phyloP scores from a whole-genome alignment of 495 filamentous ascomycete genomes.

The Daldinia caldariorum region DNA sequence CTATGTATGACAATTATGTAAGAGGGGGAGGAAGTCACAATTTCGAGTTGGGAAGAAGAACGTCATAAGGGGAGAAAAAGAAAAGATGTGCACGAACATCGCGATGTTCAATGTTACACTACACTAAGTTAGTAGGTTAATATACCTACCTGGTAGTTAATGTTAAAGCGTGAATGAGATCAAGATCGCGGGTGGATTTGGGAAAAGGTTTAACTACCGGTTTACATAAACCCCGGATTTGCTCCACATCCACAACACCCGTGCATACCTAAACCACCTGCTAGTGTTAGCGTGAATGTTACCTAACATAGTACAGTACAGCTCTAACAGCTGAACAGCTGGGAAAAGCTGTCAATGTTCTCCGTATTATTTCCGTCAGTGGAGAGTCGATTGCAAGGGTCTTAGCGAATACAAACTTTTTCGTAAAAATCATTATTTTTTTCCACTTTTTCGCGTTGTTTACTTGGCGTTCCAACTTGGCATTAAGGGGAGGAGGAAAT shows the following conservation, averaged over 20 bases:
- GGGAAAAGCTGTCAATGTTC: background rate
- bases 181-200: slow-evolving; percentile 11
- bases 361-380: slow-evolving; percentile 5
- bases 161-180: slow-evolving; percentile 13
- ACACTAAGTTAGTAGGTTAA: background rate
- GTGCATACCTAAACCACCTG: background rate
- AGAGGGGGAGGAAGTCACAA: slow-evolving; percentile 8
- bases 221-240: slow-evolving; percentile 13
- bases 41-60: slow-evolving; percentile 12
- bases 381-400: slow-evolving; percentile 12
- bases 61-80: background rate
- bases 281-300: too few relatives aligned
- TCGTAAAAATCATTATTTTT: too few relatives aligned
- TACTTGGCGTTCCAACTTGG: slow-evolving; percentile 1
- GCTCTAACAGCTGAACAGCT: slow-evolving; percentile 11
- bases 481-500: background rate
- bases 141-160: background rate
- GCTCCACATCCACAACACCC: slow-evolving; percentile 3
- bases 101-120: background rate
- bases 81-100: background rate
- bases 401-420: slow-evolving; percentile 17
- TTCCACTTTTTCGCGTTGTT: background rate
- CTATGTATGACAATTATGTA: slow-evolving; percentile 4
- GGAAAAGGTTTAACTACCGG: background rate
- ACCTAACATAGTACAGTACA: too few relatives aligned